Evolutionary conservation across 140 eudicot genomes (phyloP), one percentile per base, ranked within the genome.

Genomic region (Anethum foeniculum): DNA sequence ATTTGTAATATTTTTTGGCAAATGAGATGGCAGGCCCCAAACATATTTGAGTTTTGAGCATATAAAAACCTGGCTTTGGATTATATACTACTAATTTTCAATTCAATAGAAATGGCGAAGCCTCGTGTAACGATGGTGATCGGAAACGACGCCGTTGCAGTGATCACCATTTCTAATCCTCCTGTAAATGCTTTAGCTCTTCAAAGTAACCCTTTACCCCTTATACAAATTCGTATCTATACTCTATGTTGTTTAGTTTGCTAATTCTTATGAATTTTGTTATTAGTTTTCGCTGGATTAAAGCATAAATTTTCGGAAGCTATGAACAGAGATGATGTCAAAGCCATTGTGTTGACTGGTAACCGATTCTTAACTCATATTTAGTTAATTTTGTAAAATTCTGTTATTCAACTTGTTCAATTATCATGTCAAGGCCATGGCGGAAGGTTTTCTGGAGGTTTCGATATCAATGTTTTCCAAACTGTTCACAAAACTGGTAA

Each of bases 261-360:
- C 0, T 6, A 39, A 6, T 43, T 54, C n/a, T 54, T 54, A 27
- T 60, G 69, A 5, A 25, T 62, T n/a, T 62, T 62, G 25, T 25
- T 62, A 9, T 23, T 7, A 62, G 71, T 62, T 62, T 81, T 92
- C 38, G 91, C 81, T 56, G 97, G 97, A 69, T 78, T 94, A 68
- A 84, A 80, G 87, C 90, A 86, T 85, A 89, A 88, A 80, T 84
- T 86, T 47, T 79, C 82, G 12, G 96, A 92, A 86, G 99, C 99
- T 77, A 84, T 79, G 87, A 84, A 83, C 71, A 92, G 97, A 80
- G 88, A 94, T 47, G 97, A 94, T 83, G 97, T 94, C 4, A 90
- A 90, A 82, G 99, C 99, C 46, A 65, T 92, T 71, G 99, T 94
- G 73, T 81, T 94, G 75, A 89, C 93, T 60, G 99, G 99, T 94